phyloP scores from a whole-genome alignment of 805 yeast species.

The Barnettozyma vustinii region DNA sequence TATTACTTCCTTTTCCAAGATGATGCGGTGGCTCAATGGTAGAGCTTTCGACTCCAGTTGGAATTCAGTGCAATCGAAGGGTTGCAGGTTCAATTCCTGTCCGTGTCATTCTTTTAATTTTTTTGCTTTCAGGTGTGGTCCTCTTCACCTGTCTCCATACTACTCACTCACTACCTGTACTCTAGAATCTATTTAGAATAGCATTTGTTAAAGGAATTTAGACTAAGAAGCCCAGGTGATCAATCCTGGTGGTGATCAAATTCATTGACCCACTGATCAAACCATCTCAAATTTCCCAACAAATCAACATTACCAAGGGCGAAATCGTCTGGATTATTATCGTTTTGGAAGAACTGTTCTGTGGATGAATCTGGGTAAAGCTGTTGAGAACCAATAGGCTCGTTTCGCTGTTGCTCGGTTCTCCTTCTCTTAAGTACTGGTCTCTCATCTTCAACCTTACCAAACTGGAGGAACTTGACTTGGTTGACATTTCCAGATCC shows the following conservation, averaged over 20 bases:
- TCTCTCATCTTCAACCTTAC: constrained; percentile 26
- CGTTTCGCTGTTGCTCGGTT: background rate
- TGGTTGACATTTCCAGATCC: constrained; percentile 48
- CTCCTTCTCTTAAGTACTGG: background rate
- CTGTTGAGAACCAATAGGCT: background rate
- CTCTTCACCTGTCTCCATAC: too few relatives aligned
- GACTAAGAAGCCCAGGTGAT: background rate
- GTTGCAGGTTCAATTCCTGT: constrained; percentile 85
- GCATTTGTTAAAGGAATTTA: background rate
- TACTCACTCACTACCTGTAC: background rate
- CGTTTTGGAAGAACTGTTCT: constrained; percentile 2
- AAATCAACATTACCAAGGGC: constrained; percentile 22
- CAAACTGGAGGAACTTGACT: constrained; percentile 44
- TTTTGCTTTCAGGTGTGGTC: background rate
- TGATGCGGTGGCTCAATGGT: constrained; percentile 76
- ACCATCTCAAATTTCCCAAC: constrained; percentile 46
- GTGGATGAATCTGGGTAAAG: background rate
- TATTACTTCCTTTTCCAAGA: constrained; percentile 10
- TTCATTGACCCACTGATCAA: constrained; percentile 41
- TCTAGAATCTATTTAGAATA: background rate
- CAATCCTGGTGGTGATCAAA: constrained; percentile 4
- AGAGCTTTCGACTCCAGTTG: constrained; percentile 71
- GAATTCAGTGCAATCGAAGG: constrained; percentile 53
- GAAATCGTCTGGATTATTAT: constrained; percentile 6
- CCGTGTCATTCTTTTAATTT: constrained; percentile 46